A percentile compares a stretch with the other conserved stretches of the same genome.
phyloP scores from a whole-genome alignment of 768 basidiomycete species.

The Trametes cubensis region DNA sequence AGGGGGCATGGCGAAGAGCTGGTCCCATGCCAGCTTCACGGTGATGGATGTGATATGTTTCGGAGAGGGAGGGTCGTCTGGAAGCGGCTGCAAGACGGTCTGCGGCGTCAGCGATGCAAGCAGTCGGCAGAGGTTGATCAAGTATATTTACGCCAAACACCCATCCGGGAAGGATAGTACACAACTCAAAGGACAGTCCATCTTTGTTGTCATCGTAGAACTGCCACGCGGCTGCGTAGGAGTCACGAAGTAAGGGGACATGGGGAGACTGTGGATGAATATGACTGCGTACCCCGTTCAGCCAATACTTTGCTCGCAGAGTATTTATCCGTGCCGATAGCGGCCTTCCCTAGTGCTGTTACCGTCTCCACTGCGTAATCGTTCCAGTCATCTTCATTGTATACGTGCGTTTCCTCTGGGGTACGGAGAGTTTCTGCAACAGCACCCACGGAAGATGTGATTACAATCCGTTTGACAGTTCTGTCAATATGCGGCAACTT shows the following conservation, averaged over 20 bases:
- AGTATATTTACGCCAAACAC: constrained; percentile 11
- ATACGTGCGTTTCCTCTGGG: constrained; percentile 31
- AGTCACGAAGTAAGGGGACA: neutral
- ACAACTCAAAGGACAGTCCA: constrained; percentile 32
- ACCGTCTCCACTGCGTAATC: constrained; percentile 45
- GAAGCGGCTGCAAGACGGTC: neutral
- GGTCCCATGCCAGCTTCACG: neutral
- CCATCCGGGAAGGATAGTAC: constrained; percentile 55
- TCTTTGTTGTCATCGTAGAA: constrained; percentile 47
- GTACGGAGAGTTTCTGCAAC: constrained; percentile 30
- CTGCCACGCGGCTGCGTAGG: constrained; percentile 47
- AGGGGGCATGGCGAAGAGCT: neutral
- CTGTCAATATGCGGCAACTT: constrained; percentile 23
- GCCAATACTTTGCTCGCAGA: constrained; percentile 58
- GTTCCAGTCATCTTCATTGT: constrained; percentile 66
- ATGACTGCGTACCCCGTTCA: constrained; percentile 39
- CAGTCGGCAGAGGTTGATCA: too few relatives aligned
- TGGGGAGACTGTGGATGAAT: neutral
- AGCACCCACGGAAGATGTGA: constrained; percentile 57
- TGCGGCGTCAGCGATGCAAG: neutral
- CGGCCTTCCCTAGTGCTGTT: constrained; percentile 51
- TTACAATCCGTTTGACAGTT: constrained; percentile 62
- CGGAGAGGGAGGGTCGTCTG: neutral
- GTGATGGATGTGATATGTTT: neutral
- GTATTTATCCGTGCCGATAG: constrained; percentile 47